Base-by-base conservation (phyloP, 306 rosid species). In the Malus sylvestris region DNA sequence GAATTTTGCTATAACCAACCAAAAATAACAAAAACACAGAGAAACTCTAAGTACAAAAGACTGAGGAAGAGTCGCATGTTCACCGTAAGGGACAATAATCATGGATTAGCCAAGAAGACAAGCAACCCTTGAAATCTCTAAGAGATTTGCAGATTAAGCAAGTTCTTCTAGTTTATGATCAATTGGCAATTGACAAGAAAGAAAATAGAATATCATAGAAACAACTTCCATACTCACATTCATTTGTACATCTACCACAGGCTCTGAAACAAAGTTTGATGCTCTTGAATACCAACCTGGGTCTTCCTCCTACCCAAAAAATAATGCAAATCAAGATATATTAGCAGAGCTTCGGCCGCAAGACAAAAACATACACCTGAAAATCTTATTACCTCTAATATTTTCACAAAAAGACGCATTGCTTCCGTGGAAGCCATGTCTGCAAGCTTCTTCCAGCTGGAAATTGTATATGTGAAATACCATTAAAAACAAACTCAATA, bases 401-500 rank as follows among this genome's bases (percentile, higher is more conserved):
- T 91, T 88, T 93, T 93, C 71, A 93, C 98, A 84, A 93, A 93
- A 66, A 93, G 97, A 35, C 98, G 98, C 97, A 93, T 93, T 70
- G 98, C 97, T 88, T 93, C 98, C 14, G 89, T 81, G 76, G 96
- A 68, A 68, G 89, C 87, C 89, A 89, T 93, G 69, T 90, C 90
- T 63, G 94, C 96, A 85, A 93, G 97, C 86, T 91, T 91, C 79
- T 89, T 91, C 98, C 98, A 93, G 87, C 98, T 93, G 96, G 91
- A 87, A 63, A 85, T 78, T 16, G 52, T 62, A 73, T 4, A 78
- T 55, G 86, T 19, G 53, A 25, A 77, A 78, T 35, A 40, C 29
- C 62, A 42, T 81, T 62, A 69, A 45, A 73, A 73, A 59, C 58
- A 80, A 60, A 62, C 75, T 72, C 71, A 35, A 68, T 15, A 63